These are phyloP conservation scores for Raffaelea arxii DNA, from an alignment of 2,329 filamentous ascomycete genomes.

Conservation along the genomic window DNA sequence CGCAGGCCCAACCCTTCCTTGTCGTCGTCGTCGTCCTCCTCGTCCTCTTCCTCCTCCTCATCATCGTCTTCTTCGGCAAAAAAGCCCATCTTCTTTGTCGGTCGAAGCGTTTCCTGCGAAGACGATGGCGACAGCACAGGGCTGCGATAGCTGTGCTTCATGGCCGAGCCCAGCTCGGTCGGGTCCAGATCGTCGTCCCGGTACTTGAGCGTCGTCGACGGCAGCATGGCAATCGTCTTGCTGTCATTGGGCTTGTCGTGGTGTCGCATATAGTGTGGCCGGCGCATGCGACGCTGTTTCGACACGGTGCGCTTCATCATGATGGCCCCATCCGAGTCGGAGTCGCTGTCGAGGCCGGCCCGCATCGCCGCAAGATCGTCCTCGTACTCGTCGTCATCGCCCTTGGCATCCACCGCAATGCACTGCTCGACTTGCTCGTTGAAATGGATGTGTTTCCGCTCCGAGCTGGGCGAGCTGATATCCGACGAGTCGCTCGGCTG, in stretches of 20 bases:
- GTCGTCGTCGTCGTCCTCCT: constrained; percentile 8
- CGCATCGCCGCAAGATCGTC: constrained; percentile 24
- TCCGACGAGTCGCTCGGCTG: constrained; percentile 64
- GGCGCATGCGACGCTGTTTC: constrained; percentile 42
- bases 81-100: constrained; percentile 57
- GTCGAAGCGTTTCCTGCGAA: constrained; percentile 73
- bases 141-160: constrained; percentile 50
- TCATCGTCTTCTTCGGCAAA: constrained; percentile 51
- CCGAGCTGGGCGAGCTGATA: constrained; percentile 49
- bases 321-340: constrained; percentile 60
- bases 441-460: constrained; percentile 86
- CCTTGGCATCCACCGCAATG: constrained; percentile 83
- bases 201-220: constrained; percentile 80
- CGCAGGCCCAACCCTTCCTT: no score
- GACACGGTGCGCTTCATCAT: constrained; percentile 67
- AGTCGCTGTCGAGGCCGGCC: constrained; percentile 44
- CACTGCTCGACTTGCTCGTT: constrained; percentile 94
- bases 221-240: constrained; percentile 81
- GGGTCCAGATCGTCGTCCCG: constrained; percentile 66
- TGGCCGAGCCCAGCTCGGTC: constrained; percentile 39
- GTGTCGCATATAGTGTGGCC: constrained; percentile 28
- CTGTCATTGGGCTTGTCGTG: constrained; percentile 44
- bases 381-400: constrained; percentile 63
- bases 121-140: constrained; percentile 59
- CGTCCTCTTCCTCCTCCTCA: constrained; percentile 25